Conservation (phyloP, 108 stramenopile species). For the Seminavis robusta region DNA sequence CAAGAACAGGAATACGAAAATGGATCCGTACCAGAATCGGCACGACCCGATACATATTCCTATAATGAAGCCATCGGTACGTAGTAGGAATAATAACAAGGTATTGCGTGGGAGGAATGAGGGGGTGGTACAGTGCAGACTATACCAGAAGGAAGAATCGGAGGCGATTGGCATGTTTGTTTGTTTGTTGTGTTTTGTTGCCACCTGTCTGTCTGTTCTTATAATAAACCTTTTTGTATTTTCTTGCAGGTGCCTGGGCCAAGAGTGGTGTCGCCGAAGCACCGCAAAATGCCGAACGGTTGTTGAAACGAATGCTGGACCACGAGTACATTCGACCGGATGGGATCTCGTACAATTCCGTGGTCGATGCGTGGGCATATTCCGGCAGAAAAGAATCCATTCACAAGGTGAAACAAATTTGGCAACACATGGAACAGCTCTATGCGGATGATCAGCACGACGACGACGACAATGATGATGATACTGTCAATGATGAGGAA, state of each 20-base stretch:
- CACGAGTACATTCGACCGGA: conserved; percentile 23
- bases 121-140: too few species aligned
- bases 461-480: neutral
- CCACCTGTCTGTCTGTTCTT: neutral
- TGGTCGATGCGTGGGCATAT: conserved; percentile 70
- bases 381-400: conserved; percentile 19
- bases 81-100: too few species aligned
- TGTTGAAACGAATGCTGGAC: conserved; percentile 23
- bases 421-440: conserved; percentile 25
- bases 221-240: neutral
- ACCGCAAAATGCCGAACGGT: conserved; percentile 16
- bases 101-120: too few species aligned
- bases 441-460: conserved; percentile 7
- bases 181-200: neutral
- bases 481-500: too few species aligned
- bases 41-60: conserved; percentile 5
- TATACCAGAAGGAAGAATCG: too few species aligned
- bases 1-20: conserved; percentile 6
- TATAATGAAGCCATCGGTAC: conserved; percentile 26
- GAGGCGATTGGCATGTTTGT: too few species aligned
- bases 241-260: conserved; percentile 27
- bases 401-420: conserved; percentile 20
- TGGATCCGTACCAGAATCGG: conserved; percentile 6
- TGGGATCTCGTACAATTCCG: conserved; percentile 48
- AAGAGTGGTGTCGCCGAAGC: conserved; percentile 24